Evolutionary conservation across 495 filamentous ascomycete genomes (phyloP).

Genomic region (Parathielavia hyrcaniae): DNA sequence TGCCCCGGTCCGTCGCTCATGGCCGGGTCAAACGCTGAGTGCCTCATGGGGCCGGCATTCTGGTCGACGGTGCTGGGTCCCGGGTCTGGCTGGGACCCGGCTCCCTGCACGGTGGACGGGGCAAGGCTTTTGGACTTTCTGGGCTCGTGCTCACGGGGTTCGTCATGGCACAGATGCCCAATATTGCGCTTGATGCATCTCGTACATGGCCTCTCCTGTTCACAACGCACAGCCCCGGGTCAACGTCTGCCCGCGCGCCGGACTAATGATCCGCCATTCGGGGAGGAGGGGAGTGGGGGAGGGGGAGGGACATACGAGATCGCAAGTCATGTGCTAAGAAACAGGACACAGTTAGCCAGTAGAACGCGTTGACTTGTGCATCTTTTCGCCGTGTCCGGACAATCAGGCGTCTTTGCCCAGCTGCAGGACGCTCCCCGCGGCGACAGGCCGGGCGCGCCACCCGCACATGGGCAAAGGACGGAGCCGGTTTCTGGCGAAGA

Average conservation of each 20-base stretch:
- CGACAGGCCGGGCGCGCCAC: constrained; percentile 9
- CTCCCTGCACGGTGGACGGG: constrained; percentile 53
- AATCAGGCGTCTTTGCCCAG: constrained; percentile 6
- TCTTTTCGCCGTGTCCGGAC: constrained; percentile 14
- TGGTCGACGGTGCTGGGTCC: constrained; percentile 38
- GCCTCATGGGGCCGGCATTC: constrained; percentile 37
- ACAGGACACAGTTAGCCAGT: constrained; percentile 31
- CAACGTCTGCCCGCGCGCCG: constrained; percentile 21
- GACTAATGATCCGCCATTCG: constrained; percentile 11
- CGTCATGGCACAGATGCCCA: constrained; percentile 96
- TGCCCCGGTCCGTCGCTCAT: constrained; percentile 34
- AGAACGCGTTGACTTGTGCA: constrained; percentile 18
- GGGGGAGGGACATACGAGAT: constrained; percentile 77
- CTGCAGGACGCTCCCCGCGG: constrained; percentile 13
- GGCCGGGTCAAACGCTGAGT: constrained; percentile 37
- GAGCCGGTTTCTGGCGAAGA: constrained; percentile 32
- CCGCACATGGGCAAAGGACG: background rate
- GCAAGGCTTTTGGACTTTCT: constrained; percentile 63
- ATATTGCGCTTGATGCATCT: constrained; percentile 99
- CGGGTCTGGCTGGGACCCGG: constrained; percentile 37
- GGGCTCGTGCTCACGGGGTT: constrained; percentile 69
- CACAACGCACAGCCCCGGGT: constrained; percentile 16
- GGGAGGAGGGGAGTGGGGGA: too few species aligned
- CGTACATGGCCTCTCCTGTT: constrained; percentile 87
- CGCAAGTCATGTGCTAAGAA: constrained; percentile 95